Conservation (phyloP, 2,329 filamentous ascomycete species). For the Periconia sp. region DNA sequence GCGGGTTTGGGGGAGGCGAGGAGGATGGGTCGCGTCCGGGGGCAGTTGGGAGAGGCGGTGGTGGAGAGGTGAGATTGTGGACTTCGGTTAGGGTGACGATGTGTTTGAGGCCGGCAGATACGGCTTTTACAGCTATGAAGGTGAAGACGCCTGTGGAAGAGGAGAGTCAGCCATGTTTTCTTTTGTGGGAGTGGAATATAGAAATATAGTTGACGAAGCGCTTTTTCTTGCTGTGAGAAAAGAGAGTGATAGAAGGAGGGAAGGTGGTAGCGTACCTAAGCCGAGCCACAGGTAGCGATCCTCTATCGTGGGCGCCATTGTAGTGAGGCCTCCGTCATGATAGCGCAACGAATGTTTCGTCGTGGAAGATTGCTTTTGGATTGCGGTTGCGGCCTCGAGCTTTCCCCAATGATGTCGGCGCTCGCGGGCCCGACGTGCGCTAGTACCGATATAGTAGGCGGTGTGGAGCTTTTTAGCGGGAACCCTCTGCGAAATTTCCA, state of each 20-base stretch:
- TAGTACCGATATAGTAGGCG: slow-evolving; percentile 8
- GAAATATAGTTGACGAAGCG: no score
- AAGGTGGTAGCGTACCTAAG: slow-evolving; percentile 34
- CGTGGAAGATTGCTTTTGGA: slow-evolving; percentile 1
- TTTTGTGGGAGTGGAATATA: slow-evolving; percentile 19
- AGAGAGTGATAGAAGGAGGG: neutral
- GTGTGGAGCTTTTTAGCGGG: slow-evolving; percentile 5
- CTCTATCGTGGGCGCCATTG: slow-evolving; percentile 40
- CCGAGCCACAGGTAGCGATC: slow-evolving; percentile 53
- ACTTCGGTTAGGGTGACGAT: slow-evolving; percentile 69
- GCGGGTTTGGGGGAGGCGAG: slow-evolving; percentile 34
- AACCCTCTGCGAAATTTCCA: slow-evolving; percentile 12
- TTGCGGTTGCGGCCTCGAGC: neutral
- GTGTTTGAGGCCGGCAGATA: slow-evolving; percentile 60
- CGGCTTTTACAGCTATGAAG: slow-evolving; percentile 59
- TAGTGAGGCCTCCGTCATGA: slow-evolving; percentile 14
- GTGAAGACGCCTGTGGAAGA: slow-evolving; percentile 53
- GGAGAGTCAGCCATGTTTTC: slow-evolving; percentile 50
- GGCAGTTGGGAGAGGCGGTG: slow-evolving; percentile 40
- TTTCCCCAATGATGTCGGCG: slow-evolving; percentile 20
- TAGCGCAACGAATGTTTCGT: slow-evolving; percentile 3
- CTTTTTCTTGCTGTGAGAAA: neutral
- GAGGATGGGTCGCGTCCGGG: slow-evolving; percentile 49
- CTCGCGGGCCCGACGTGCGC: slow-evolving; percentile 12
- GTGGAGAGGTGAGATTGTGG: slow-evolving; percentile 62